These are phyloP conservation scores for Phytophthora quininea DNA, from an alignment of 352 stramenopile genomes.

Conservation along the genomic window DNA sequence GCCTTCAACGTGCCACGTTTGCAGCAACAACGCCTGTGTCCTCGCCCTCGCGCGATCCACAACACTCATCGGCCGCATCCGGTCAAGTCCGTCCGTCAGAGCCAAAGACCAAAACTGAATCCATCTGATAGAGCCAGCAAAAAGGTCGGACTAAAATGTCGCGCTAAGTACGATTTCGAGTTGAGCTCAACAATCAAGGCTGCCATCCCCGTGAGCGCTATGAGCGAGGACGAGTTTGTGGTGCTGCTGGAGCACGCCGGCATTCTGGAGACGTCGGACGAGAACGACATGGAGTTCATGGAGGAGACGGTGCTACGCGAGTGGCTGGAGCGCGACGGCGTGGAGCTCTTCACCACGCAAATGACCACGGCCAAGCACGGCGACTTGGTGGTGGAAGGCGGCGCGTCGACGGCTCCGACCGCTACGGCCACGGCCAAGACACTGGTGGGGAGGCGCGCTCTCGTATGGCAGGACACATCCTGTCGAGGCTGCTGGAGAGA, in stretches of 20 bases:
- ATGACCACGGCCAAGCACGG: slow-evolving; percentile 26
- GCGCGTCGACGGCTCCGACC: slow-evolving; percentile 18
- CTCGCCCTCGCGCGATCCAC: background rate
- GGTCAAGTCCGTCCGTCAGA: background rate
- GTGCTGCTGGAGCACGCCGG: slow-evolving; percentile 83
- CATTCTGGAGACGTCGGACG: slow-evolving; percentile 74
- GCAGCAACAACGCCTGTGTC: background rate
- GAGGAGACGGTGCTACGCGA: slow-evolving; percentile 63
- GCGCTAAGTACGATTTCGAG: background rate
- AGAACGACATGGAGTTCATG: slow-evolving; percentile 74
- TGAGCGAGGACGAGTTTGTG: slow-evolving; percentile 89
- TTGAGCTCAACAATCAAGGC: background rate
- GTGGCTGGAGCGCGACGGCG: slow-evolving; percentile 77
- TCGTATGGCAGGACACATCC: slow-evolving; percentile 49
- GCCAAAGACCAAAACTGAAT: background rate
- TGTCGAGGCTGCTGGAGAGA: slow-evolving; percentile 62
- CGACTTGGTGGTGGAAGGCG: slow-evolving; percentile 34
- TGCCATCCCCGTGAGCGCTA: slow-evolving; percentile 15
- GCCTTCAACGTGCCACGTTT: background rate
- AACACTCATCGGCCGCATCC: background rate
- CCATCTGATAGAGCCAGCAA: slow-evolving; percentile 1
- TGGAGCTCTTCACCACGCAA: slow-evolving; percentile 61
- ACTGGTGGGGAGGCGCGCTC: slow-evolving; percentile 35
- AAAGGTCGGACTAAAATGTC: background rate
- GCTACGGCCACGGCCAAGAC: slow-evolving; percentile 29